A percentile compares a stretch with the other conserved stretches of the same genome.
Evolutionary conservation across 192 early-diverging fungal species (phyloP).

Genomic region (Podila verticillata): DNA sequence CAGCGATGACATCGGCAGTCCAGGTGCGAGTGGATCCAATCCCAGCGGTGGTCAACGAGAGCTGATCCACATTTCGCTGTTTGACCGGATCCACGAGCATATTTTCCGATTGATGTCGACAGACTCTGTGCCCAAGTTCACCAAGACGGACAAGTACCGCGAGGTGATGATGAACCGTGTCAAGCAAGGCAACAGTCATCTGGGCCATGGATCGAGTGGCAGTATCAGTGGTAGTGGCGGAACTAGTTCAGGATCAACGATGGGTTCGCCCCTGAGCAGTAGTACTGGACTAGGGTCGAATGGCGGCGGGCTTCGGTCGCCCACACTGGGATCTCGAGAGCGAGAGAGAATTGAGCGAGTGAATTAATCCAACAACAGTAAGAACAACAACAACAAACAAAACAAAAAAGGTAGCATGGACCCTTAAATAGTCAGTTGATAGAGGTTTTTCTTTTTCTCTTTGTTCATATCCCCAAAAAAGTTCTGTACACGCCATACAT

Average conservation of each 20-base stretch:
- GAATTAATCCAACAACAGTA: no score
- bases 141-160: slow-evolving; percentile 65
- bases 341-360: no score
- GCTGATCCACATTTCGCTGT: slow-evolving; percentile 54
- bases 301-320: no score
- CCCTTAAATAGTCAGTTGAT: no score
- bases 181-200: slow-evolving; percentile 31
- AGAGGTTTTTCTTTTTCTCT: no score
- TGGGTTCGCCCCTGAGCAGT: not conserved
- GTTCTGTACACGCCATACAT: no score
- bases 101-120: slow-evolving; percentile 79
- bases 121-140: slow-evolving; percentile 82
- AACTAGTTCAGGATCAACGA: not conserved
- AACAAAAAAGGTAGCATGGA: no score
- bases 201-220: not conserved
- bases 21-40: not conserved
- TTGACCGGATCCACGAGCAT: slow-evolving; percentile 71
- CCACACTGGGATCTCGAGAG: no score
- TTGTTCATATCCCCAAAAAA: no score
- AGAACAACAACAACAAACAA: no score
- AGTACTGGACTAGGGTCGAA: no score
- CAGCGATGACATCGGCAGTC: not conserved
- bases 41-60: slow-evolving; percentile 2
- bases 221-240: not conserved
- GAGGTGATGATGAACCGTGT: slow-evolving; percentile 45